Percentiles rank a stretch among this genome's conserved stretches.
phyloP scores from a whole-genome alignment of 208 protist genomes.

The Naegleria fowleri region DNA sequence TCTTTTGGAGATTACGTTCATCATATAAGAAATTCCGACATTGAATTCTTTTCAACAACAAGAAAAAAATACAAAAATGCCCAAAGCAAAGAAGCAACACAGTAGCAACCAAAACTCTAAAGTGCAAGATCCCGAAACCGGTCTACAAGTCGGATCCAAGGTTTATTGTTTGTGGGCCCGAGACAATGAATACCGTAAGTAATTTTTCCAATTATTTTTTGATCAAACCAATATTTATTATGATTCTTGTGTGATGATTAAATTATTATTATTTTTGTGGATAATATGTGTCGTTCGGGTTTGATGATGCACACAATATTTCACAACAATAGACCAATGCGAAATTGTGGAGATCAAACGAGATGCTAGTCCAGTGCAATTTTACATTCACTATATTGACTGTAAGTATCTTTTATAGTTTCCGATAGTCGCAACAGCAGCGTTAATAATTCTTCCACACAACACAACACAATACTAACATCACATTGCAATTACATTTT shows the following conservation, averaged over 20 bases:
- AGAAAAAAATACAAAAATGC: neutral
- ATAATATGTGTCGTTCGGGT: too few relatives aligned
- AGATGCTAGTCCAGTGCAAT: neutral
- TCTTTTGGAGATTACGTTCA: too few relatives aligned
- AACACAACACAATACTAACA: neutral
- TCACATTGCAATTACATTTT: neutral
- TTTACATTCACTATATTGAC: slow-evolving; percentile 15
- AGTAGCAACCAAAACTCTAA: neutral
- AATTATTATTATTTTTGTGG: neutral
- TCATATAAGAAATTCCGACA: too few relatives aligned
- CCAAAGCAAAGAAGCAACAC: neutral
- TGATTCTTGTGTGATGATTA: neutral
- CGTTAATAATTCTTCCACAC: neutral
- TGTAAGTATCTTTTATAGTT: neutral
- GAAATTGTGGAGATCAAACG: neutral
- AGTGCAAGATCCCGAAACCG: neutral
- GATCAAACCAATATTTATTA: too few relatives aligned
- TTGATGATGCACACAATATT: too few relatives aligned
- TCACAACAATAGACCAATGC: neutral
- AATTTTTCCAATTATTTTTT: neutral
- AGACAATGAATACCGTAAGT: neutral
- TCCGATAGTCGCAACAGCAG: too few relatives aligned
- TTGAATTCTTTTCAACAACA: too few relatives aligned
- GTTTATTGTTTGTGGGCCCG: neutral
- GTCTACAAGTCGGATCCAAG: neutral